A percentile compares a stretch with the other conserved stretches of the same genome.
Conservation (phyloP, 768 basidiomycete genomes). For the Mycena filopes region DNA sequence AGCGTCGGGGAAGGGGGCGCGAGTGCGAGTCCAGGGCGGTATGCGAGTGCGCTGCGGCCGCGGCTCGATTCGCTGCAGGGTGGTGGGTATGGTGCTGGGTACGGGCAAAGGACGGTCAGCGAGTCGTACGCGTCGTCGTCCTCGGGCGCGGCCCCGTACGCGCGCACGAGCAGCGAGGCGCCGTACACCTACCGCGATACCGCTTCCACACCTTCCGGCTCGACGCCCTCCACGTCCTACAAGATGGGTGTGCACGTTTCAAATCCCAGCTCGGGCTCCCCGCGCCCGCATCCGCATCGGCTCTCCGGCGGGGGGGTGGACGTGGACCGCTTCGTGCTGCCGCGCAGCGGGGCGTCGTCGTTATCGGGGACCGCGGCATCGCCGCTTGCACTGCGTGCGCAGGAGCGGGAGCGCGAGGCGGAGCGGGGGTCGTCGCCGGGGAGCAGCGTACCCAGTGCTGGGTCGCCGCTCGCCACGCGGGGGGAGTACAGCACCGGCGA, state of each 20-base stretch:
- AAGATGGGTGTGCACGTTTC: constrained; percentile 33
- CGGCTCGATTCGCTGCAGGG: constrained; percentile 3
- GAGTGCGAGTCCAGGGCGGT: constrained; percentile 16
- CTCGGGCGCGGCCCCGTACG: background rate
- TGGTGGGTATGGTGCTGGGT: too few relatives aligned
- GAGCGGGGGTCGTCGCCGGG: too few relatives aligned
- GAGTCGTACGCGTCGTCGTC: constrained; percentile 7
- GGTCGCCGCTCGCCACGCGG: too few relatives aligned
- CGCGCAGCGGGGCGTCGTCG: constrained; percentile 23
- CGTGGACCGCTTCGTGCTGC: constrained; percentile 30
- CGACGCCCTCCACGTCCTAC: constrained; percentile 27
- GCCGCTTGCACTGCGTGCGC: constrained; percentile 2
- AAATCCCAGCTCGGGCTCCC: too few relatives aligned
- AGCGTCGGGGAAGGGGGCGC: too few relatives aligned
- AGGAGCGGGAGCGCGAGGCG: too few relatives aligned
- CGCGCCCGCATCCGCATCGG: too few relatives aligned
- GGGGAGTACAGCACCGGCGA: too few relatives aligned
- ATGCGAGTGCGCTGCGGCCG: constrained; percentile 11
- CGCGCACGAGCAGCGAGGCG: constrained; percentile 1
- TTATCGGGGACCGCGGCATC: constrained; percentile 1
- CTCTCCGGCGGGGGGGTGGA: constrained; percentile 9
- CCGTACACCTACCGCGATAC: too few relatives aligned
- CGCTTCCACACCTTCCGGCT: too few relatives aligned
- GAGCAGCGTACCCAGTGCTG: too few relatives aligned
- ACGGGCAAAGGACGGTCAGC: background rate